Base-by-base conservation (phyloP, 345 rosid genomes). In the Limnanthes douglasii region DNA sequence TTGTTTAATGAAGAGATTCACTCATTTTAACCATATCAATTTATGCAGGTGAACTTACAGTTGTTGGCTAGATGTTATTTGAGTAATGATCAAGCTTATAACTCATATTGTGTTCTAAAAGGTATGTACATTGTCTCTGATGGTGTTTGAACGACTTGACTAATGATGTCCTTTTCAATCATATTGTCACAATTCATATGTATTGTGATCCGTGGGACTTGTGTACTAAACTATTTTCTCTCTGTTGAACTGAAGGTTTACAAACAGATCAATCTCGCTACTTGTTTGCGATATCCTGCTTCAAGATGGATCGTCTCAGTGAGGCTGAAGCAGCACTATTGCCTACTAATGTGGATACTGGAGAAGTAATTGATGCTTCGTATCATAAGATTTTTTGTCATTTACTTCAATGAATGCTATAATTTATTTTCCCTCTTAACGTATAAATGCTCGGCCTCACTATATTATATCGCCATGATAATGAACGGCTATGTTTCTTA, bases 301-400 rank as follows among this genome's bases (percentile, higher is more conserved):
- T 73, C 45, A 73, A 79, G 64, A 73, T 88, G 90, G 75, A 88
- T 64, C 86, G 70, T 59, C 65, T 73, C 46, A 66, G 53, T 50
- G 95, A 88, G 54, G 97, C 95, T 24, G 86, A 88, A 66, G 51
- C 74, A n/a, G 81, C 78, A n/a, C 59, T 83, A 63, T 57, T 72
- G 46, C 69, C 80, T 55, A 27, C 59, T 51, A 62, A 70, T 45
- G 83, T 75, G 30, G 51, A 59, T 18, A 21, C 39, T 48, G 62
- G 65, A 30, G 62, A 88, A 75, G 97, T 83, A 59, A 29, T 37
- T 25, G 16, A 18, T 40, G 0, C 31, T 31, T 21, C 34, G 28
- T 46, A n/a, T n/a, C n/a, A n/a, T n/a, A n/a, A n/a, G n/a, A n/a
- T n/a, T n/a, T n/a, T n/a, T n/a, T n/a, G n/a, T n/a, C n/a, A n/a